Evolutionary conservation across 2,329 filamentous ascomycete genomes (phyloP).

Genomic region (Pseudogymnoascus sp.): DNA sequence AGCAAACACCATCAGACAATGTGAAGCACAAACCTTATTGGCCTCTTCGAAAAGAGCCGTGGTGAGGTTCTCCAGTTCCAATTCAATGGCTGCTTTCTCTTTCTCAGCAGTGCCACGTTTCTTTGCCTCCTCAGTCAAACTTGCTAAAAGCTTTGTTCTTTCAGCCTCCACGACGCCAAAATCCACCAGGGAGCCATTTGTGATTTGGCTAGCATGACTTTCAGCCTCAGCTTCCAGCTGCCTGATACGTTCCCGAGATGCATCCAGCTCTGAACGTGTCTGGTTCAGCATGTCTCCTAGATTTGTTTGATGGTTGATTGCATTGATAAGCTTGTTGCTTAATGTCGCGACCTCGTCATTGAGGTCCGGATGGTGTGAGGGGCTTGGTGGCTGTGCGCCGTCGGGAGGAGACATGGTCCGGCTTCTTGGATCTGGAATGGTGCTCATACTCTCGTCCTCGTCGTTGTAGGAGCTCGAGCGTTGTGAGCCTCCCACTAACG

Average conservation of each 20-base stretch:
- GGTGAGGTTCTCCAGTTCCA: constrained; percentile 83
- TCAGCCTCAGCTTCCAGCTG: constrained; percentile 53
- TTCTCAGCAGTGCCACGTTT: constrained; percentile 59
- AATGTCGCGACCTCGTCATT: constrained; percentile 75
- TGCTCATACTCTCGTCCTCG: constrained; percentile 56
- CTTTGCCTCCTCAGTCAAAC: constrained; percentile 56
- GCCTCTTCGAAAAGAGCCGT: constrained; percentile 95
- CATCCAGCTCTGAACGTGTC: constrained; percentile 74
- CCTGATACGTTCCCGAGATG: constrained; percentile 56
- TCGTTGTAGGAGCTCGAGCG: constrained; percentile 29
- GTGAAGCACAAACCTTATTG: constrained; percentile 55
- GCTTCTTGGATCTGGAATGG: constrained; percentile 56
- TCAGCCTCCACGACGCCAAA: constrained; percentile 68
- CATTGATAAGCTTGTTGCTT: constrained; percentile 92
- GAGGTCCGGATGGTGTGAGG: constrained; percentile 45
- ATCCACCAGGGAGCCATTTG: constrained; percentile 66
- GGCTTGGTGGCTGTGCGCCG: constrained; percentile 24
- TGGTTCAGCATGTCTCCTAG: constrained; percentile 82
- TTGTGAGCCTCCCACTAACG: not conserved
- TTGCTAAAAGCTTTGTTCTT: constrained; percentile 49
- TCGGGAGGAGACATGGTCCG: constrained; percentile 41
- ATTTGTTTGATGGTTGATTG: constrained; percentile 91
- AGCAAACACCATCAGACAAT: constrained; percentile 67
- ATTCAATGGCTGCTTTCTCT: constrained; percentile 83
- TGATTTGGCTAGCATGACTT: constrained; percentile 61